Base-by-base conservation (phyloP, 2,329 filamentous ascomycete genomes). In the Didymella pinodella region DNA sequence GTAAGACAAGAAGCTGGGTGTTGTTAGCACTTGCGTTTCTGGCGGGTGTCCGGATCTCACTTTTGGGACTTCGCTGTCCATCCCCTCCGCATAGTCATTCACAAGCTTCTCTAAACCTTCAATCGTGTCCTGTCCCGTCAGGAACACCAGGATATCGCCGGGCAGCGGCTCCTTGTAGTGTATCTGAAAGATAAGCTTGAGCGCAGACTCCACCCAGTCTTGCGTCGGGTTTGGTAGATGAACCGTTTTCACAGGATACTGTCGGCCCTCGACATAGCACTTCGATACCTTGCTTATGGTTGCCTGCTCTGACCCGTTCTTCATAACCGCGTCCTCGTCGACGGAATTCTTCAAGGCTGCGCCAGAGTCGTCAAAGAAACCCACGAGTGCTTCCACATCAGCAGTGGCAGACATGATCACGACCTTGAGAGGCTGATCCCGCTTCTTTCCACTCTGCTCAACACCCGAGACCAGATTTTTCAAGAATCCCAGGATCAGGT, bases 321-420 rank as follows among this genome's bases (percentile, higher is more conserved):
- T 34, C 49, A 46, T 40, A 50, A 43, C 40, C 20, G 40, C 31
- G 26, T 44, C 47, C 11, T 20, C 31, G 38, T 59, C 53, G 29
- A 64, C 26, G 7, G 65, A 53, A 18, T 65, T 59, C 20, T 63
- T 61, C 14, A 69, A 61, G 2, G 40, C 29, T 4, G 38, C 49
- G 32, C 48, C 29, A n/a, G 57, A 16, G 16, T 64, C 31, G n/a
- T 79, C 78, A 64, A 98, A 97, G 75, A 97, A 98, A 0, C 81
- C 80, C 43, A 86, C 83, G 31, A 98, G 87, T 55, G 85, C 87
- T 60, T 94, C 89, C 57, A 97, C 88, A 75, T 98, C 92, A 36
- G 93, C 92, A 7, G 95, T 99, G 48, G 95, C 95, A 83, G 93
- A 97, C 95, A 99, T 99, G 72, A 98, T 86, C 32, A 97, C 86